Conservation (phyloP, 305 asterid genomes). For the Euphrasia arctica region DNA sequence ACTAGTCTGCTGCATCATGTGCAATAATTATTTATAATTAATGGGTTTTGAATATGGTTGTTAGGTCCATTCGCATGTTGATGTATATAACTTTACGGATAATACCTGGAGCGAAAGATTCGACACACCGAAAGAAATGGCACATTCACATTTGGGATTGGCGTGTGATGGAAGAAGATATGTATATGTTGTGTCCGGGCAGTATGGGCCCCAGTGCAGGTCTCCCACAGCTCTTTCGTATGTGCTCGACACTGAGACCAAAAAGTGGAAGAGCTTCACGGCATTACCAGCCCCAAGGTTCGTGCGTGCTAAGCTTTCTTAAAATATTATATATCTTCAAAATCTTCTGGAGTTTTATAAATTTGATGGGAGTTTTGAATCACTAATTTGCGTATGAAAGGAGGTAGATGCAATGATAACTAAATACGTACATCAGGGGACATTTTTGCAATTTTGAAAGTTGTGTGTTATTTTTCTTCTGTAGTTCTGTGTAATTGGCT, state of each 20-base stretch:
- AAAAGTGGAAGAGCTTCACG: constrained; percentile 51
- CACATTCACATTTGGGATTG: constrained; percentile 78
- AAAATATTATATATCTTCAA: neutral
- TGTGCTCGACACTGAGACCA: constrained; percentile 58
- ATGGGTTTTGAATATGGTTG: constrained; percentile 3
- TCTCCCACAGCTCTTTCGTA: constrained; percentile 48
- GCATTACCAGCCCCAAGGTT: constrained; percentile 73
- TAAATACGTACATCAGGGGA: too few species aligned
- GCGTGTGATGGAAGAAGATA: constrained; percentile 80
- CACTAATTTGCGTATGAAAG: too few species aligned
- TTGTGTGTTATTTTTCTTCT: too few species aligned
- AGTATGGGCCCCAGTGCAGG: constrained; percentile 71
- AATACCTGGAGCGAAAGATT: constrained; percentile 57
- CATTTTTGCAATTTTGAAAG: too few species aligned
- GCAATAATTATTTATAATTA: neutral
- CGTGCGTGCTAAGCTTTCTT: neutral
- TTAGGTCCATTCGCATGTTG: constrained; percentile 81
- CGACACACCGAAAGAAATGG: constrained; percentile 67
- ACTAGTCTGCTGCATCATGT: neutral
- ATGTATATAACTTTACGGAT: constrained; percentile 58
- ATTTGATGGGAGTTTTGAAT: too few species aligned
- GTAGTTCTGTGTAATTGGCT: neutral
- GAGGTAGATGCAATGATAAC: too few species aligned
- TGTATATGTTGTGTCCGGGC: constrained; percentile 61
- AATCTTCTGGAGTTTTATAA: too few species aligned